These are phyloP conservation scores for Picea abies DNA, from an alignment of 83 land plant genomes.

Conservation along the genomic window DNA sequence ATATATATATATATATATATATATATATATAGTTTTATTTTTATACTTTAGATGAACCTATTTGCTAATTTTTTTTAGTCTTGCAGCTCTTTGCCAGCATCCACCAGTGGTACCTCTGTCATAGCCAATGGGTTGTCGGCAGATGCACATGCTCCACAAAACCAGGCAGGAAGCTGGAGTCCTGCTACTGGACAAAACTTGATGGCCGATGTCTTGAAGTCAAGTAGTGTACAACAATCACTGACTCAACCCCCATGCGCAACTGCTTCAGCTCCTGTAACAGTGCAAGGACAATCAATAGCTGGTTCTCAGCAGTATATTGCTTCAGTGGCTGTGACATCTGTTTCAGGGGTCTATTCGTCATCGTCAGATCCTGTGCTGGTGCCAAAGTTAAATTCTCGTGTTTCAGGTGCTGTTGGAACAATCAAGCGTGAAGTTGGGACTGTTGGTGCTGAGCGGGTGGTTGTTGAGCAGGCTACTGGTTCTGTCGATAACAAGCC, in stretches of 20 bases:
- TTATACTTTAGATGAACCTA: not conserved
- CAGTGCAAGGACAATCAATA: conserved; percentile 1
- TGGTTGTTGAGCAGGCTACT: conserved; percentile 28
- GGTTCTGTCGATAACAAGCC: not conserved
- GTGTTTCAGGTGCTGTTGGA: conserved; percentile 31
- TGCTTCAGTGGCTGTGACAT: conserved; percentile 15
- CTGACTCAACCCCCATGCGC: conserved; percentile 7
- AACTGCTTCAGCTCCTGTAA: conserved; percentile 1
- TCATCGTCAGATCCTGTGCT: conserved; percentile 60
- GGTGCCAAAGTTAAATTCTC: conserved; percentile 45
- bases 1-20: no score
- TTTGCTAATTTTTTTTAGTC: not conserved
- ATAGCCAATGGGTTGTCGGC: conserved; percentile 8
- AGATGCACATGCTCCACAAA: not conserved
- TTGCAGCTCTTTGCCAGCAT: conserved; percentile 8
- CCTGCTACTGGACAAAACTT: not conserved
- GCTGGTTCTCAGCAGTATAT: not conserved
- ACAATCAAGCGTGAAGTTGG: conserved; percentile 47
- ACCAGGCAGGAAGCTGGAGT: conserved; percentile 10
- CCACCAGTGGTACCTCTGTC: not conserved
- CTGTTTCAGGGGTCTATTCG: conserved; percentile 42
- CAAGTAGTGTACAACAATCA: conserved; percentile 6
- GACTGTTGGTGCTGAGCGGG: conserved; percentile 29
- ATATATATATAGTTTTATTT: not conserved
- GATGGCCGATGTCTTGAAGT: conserved; percentile 12